Conservation (phyloP, 495 filamentous ascomycete genomes). For the Extremus antarcticus region DNA sequence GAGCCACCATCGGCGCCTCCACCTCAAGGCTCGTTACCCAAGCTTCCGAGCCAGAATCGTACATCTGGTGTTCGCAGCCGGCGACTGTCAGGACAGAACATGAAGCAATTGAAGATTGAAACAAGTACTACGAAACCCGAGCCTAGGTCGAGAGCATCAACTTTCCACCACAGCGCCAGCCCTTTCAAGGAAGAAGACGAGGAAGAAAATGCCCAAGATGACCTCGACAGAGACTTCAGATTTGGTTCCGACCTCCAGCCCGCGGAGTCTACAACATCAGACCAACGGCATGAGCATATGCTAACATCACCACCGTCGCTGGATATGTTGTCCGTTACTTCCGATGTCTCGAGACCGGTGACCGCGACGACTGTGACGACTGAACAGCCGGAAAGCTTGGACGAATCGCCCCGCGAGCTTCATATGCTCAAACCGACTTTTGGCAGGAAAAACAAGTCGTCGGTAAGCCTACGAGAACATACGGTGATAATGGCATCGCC, state of each 20-base stretch:
- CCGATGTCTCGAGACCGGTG: background rate
- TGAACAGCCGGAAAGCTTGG: slow-evolving; percentile 4
- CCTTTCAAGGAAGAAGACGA: slow-evolving; percentile 1
- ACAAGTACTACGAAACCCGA: slow-evolving; percentile 33
- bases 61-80: slow-evolving; percentile 56
- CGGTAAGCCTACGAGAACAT: slow-evolving; percentile 61
- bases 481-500: slow-evolving; percentile 66
- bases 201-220: background rate
- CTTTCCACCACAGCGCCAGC: slow-evolving; percentile 7
- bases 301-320: slow-evolving; percentile 25
- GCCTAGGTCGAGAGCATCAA: slow-evolving; percentile 11
- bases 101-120: slow-evolving; percentile 83
- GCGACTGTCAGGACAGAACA: slow-evolving; percentile 61
- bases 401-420: slow-evolving; percentile 18
- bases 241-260: slow-evolving; percentile 9
- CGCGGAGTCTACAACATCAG: background rate
- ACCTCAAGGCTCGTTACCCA: slow-evolving; percentile 23
- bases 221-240: slow-evolving; percentile 8
- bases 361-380: slow-evolving; percentile 6
- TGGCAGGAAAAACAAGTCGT: slow-evolving; percentile 64
- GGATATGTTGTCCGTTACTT: slow-evolving; percentile 32
- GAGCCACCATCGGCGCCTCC: slow-evolving; percentile 11
- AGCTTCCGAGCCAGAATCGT: slow-evolving; percentile 24
- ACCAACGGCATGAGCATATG: slow-evolving; percentile 26
- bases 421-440: slow-evolving; percentile 35